Conservation (phyloP, 2,329 filamentous ascomycete genomes). For the Monascus ruber region DNA sequence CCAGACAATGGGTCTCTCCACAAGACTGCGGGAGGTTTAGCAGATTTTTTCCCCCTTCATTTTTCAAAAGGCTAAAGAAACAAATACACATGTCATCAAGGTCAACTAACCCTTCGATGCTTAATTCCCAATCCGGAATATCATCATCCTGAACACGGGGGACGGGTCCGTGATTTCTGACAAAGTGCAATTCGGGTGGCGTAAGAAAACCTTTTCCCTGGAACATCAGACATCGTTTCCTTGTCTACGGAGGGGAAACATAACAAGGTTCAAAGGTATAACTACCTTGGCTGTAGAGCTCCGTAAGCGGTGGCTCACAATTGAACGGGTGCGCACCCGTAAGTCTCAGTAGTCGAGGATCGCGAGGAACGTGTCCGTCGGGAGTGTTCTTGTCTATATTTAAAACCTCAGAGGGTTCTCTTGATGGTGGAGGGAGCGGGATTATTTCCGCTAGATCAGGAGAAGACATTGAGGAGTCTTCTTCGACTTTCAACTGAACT, state of each 20-base stretch:
- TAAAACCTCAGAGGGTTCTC: constrained; percentile 49
- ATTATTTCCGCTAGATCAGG: constrained; percentile 32
- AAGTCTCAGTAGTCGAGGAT: constrained; percentile 69
- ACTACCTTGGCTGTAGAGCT: constrained; percentile 54
- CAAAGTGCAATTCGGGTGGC: constrained; percentile 78
- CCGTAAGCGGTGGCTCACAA: constrained; percentile 69
- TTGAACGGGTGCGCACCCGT: constrained; percentile 90
- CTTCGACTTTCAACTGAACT: constrained; percentile 13
- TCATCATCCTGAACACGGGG: constrained; percentile 62
- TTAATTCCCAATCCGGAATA: constrained; percentile 69
- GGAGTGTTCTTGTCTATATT: constrained; percentile 73
- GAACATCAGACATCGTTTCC: neutral
- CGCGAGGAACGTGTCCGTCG: constrained; percentile 67
- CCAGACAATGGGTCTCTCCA: constrained; percentile 62
- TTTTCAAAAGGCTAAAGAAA: neutral
- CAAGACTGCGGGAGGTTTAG: constrained; percentile 40
- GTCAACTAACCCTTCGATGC: constrained; percentile 54
- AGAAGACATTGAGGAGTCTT: constrained; percentile 6
- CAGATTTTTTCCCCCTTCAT: neutral
- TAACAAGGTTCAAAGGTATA: neutral
- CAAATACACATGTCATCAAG: neutral
- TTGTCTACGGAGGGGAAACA: no score
- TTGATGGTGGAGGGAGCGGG: constrained; percentile 57
- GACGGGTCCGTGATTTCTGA: constrained; percentile 79
- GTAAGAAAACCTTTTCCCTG: constrained; percentile 62